These are phyloP conservation scores for Yamadazyma phyllophila DNA, from an alignment of 805 yeast species.

Conservation along the genomic window DNA sequence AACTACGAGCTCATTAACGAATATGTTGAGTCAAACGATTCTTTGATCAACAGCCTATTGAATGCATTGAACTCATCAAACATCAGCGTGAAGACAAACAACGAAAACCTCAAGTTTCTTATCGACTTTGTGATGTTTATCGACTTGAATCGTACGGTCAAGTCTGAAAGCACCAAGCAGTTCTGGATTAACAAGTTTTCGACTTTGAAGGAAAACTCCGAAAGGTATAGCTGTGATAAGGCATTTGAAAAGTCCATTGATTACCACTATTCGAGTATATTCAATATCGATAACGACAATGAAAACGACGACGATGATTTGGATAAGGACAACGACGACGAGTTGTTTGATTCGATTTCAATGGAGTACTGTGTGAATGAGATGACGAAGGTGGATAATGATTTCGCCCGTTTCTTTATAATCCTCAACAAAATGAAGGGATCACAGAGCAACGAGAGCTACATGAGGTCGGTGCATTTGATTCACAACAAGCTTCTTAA, in stretches of 20 bases:
- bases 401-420: constrained; percentile 9
- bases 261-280: constrained; percentile 27
- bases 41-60: constrained; percentile 3
- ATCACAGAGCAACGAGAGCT: constrained; percentile 4
- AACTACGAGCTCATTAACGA: constrained; percentile 7
- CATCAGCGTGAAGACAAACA: constrained; percentile 13
- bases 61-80: constrained; percentile 1
- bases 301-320: constrained; percentile 11
- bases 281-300: constrained; percentile 16
- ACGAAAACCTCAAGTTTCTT: constrained; percentile 25
- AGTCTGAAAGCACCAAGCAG: constrained; percentile 17
- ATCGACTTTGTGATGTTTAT: constrained; percentile 23
- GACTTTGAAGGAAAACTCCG: background rate
- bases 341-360: constrained; percentile 12
- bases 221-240: background rate
- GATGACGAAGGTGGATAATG: constrained; percentile 5
- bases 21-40: constrained; percentile 7
- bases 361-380: constrained; percentile 12
- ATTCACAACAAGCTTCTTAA: constrained; percentile 11
- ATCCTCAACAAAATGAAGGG: background rate
- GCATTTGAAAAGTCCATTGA: constrained; percentile 21
- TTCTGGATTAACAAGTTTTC: constrained; percentile 22
- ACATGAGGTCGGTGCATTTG: constrained; percentile 8
- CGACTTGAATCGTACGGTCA: constrained; percentile 17
- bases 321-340: constrained; percentile 19